Evolutionary conservation across 495 filamentous ascomycete genomes (phyloP), one percentile per base, ranked within the genome.

Genomic region (Letharia lupina): DNA sequence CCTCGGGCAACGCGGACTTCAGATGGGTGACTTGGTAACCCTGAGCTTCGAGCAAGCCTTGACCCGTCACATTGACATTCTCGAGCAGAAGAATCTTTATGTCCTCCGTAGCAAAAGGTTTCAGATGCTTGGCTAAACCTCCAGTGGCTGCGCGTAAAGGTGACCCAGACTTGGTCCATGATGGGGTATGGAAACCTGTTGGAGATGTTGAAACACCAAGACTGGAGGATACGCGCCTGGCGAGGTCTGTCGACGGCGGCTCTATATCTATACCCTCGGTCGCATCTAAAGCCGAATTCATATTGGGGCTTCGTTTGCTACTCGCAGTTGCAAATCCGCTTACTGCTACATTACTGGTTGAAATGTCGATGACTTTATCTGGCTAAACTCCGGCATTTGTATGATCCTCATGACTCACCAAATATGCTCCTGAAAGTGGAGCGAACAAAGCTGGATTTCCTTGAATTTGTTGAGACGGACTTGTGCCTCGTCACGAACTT

Each of bases 51-150:
- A 99, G 80, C 44, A 96, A 90, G 28, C 96, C 89, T 71, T 82
- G 80, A 16, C 93, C 94, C 31, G 91, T 92, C 76, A 91, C 81
- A 75, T 98, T 97, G 65, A 99, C 88, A 77, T 98, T 98, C 77
- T 99, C 95, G 35, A 99, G 79, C 11, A 99, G 82, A 65, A 99
- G 80, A 48, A 99, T 96, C 79, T 96, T 98, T 76, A 99, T 89
- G 71, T 98, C 93, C 73, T 90, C 84, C 8, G 91, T 94, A 67
- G 91, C 87, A 76, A 99, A 99, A 31, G 95, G 95, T 78, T 98
- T 98, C 70, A 98, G 78, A 62, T 88, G 90, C 77, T 96, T 96
- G 28, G 86, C 79, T 56, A 76, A 76, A 67, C 72, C 66, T 39
- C 75, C 61, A 48, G 80, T 71, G 18, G 47, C 59, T 44, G 63